A percentile compares a stretch with the other conserved stretches of the same genome.
Conservation (phyloP, 352 stramenopile species). For the Phytophthora ohioensis region DNA sequence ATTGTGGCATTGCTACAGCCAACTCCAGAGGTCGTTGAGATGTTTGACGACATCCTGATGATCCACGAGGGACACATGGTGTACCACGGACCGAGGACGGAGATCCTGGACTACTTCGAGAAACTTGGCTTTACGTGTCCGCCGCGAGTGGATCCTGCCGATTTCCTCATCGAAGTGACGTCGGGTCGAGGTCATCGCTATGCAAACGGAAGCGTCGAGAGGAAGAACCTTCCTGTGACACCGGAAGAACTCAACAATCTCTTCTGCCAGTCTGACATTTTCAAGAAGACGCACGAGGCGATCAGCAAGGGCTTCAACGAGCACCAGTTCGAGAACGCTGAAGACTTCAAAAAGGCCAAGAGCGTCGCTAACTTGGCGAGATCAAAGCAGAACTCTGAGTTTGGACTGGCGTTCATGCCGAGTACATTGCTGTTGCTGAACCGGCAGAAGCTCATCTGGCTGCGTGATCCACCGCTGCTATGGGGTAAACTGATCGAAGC, state of each 20-base stretch:
- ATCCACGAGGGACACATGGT: conserved; percentile 94
- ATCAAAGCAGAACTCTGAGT: conserved; percentile 64
- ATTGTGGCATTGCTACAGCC: conserved; percentile 53
- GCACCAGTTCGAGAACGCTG: conserved; percentile 53
- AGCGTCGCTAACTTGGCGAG: conserved; percentile 54
- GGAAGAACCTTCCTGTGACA: conserved; percentile 37
- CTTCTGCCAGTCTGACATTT: conserved; percentile 67
- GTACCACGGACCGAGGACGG: conserved; percentile 89
- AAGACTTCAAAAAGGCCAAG: conserved; percentile 65
- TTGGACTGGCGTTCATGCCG: conserved; percentile 50
- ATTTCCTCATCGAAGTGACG: conserved; percentile 79
- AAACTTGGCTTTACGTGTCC: conserved; percentile 76
- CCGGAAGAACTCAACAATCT: conserved; percentile 66
- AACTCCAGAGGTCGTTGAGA: conserved; percentile 92
- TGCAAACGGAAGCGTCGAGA: conserved; percentile 46
- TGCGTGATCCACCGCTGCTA: conserved; percentile 64
- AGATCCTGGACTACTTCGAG: conserved; percentile 89
- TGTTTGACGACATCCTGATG: conserved; percentile 97
- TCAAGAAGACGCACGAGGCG: conserved; percentile 56
- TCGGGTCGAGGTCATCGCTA: conserved; percentile 64
- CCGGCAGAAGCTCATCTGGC: conserved; percentile 72
- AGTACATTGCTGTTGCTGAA: conserved; percentile 62
- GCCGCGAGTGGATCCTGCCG: conserved; percentile 66
- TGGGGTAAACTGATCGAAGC: conserved; percentile 77
- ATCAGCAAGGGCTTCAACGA: conserved; percentile 66